phyloP scores from a whole-genome alignment of 2,329 filamentous ascomycete genomes.

The Xylariaceae sp. region DNA sequence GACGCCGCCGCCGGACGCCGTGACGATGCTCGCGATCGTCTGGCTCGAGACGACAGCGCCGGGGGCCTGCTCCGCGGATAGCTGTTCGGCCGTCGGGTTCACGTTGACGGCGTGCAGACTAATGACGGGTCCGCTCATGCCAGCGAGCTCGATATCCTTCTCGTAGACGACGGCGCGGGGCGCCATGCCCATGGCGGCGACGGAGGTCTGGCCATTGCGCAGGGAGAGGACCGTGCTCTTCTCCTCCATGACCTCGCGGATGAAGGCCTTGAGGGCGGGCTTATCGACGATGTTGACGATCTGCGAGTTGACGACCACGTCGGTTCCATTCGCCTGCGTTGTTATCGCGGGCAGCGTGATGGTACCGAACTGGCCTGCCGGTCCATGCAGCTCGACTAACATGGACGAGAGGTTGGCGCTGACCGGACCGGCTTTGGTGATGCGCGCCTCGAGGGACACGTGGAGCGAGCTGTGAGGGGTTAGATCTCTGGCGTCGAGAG shows the following conservation, averaged over 20 bases:
- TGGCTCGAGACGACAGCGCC: neutral
- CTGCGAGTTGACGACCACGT: constrained; percentile 22
- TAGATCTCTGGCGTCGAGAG: neutral
- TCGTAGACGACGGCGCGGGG: constrained; percentile 22
- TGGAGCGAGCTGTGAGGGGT: constrained; percentile 22
- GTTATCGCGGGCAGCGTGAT: constrained; percentile 23
- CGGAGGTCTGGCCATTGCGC: constrained; percentile 21
- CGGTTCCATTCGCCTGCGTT: constrained; percentile 17
- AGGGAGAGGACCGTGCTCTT: constrained; percentile 17
- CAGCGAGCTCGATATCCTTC: constrained; percentile 20
- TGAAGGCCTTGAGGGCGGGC: constrained; percentile 23
- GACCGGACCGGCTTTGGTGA: constrained; percentile 22
- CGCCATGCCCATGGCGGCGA: constrained; percentile 21
- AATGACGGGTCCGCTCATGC: constrained; percentile 23
- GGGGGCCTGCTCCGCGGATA: neutral
- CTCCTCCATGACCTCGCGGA: constrained; percentile 19
- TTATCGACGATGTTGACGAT: constrained; percentile 23
- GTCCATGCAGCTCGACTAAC: constrained; percentile 14
- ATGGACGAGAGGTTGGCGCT: constrained; percentile 11
- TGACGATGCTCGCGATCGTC: neutral
- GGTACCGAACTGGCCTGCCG: constrained; percentile 22
- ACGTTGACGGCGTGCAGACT: constrained; percentile 8
- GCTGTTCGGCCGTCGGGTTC: neutral
- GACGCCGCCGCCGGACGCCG: neutral
- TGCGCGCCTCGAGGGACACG: constrained; percentile 24